Evolutionary conservation across 2,329 filamentous ascomycete species (phyloP).

Genomic region (Claviceps purpurea): DNA sequence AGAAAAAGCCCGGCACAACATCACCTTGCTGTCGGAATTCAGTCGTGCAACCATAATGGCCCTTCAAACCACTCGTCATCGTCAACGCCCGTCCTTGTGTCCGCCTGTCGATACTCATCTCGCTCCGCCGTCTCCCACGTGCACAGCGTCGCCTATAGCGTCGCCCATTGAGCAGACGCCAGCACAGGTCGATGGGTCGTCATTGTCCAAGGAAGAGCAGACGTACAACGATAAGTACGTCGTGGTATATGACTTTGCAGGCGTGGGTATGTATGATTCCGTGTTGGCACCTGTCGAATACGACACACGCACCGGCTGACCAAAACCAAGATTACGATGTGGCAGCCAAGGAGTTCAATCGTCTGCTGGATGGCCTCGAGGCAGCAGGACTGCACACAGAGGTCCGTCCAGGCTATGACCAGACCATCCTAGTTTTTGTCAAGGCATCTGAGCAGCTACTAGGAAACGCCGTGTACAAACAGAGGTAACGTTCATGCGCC

Average conservation of each 20-base stretch:
- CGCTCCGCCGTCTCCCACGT: background rate
- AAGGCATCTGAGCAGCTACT: constrained; percentile 50
- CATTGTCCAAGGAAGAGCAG: background rate
- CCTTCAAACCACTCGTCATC: constrained; percentile 1
- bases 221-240: constrained; percentile 19
- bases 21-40: background rate
- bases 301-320: background rate
- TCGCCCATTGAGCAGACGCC: background rate
- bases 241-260: constrained; percentile 23
- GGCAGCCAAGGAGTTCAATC: constrained; percentile 21
- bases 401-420: constrained; percentile 56
- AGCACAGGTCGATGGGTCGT: background rate
- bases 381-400: constrained; percentile 54
- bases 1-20: background rate
- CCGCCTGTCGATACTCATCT: background rate
- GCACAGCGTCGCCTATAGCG: background rate
- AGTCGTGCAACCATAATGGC: background rate
- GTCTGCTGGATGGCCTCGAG: constrained; percentile 44
- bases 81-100: background rate
- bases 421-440: constrained; percentile 54
- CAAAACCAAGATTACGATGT: constrained; percentile 17
- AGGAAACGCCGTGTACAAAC: constrained; percentile 53
- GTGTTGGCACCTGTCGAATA: background rate
- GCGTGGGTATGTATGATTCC: constrained; percentile 15
- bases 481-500: constrained; percentile 29